Evolutionary conservation across 805 yeast genomes (phyloP).

Genomic region (Wickerhamomyces bovis): DNA sequence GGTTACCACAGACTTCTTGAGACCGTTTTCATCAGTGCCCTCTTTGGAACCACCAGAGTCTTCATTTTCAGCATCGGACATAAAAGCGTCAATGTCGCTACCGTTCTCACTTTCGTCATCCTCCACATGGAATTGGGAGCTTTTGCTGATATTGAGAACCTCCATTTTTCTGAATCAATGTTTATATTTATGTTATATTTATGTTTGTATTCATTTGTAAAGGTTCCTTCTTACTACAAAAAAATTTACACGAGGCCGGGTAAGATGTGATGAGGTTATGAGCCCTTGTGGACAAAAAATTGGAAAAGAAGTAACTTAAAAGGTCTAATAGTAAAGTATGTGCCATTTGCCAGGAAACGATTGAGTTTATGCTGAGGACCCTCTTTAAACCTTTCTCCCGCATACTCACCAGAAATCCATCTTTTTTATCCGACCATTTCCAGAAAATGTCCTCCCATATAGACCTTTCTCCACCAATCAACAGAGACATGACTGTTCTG

Average conservation of each 20-base stretch:
- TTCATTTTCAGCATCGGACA: conserved; percentile 9
- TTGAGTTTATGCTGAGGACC: not conserved
- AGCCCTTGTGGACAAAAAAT: not conserved
- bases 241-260: not conserved
- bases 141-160: conserved; percentile 15
- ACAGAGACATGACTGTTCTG: conserved; percentile 56
- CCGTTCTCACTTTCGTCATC: conserved; percentile 17
- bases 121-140: conserved; percentile 11
- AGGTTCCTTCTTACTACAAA: not conserved
- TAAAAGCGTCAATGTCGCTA: conserved; percentile 33
- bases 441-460: not conserved
- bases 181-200: too few species aligned
- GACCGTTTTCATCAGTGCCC: conserved; percentile 22
- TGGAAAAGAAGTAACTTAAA: not conserved
- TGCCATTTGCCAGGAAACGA: not conserved
- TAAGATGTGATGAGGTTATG: not conserved
- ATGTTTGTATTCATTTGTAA: too few species aligned
- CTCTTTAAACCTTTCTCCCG: not conserved
- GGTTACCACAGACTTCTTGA: conserved; percentile 54
- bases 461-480: conserved; percentile 53
- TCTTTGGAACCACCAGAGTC: conserved; percentile 19
- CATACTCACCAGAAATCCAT: not conserved
- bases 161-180: conserved; percentile 7
- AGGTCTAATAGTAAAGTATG: too few species aligned
- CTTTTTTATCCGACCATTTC: not conserved